These are phyloP conservation scores for Termitomyces sp. DNA, from an alignment of 768 basidiomycete species.

Conservation along the genomic window DNA sequence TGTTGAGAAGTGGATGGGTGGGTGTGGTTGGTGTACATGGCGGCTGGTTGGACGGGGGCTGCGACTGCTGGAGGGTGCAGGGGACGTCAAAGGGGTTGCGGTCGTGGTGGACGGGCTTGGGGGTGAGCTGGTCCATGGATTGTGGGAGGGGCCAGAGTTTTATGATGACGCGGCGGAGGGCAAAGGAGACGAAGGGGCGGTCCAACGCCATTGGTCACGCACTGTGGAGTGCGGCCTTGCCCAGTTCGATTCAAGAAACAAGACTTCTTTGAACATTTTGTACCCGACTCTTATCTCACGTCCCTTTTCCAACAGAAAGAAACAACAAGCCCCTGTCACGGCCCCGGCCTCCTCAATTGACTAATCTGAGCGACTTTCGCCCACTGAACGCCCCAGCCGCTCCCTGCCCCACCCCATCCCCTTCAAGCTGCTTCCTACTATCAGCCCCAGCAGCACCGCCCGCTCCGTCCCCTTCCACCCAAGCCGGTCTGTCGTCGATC, in stretches of 20 bases:
- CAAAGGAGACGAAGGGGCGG: constrained; percentile 17
- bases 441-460: constrained; percentile 50
- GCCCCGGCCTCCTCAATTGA: constrained; percentile 2
- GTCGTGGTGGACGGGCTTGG: constrained; percentile 40
- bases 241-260: not conserved
- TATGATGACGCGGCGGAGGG: constrained; percentile 46
- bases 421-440: constrained; percentile 54
- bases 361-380: constrained; percentile 17
- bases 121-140: constrained; percentile 59
- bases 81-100: constrained; percentile 62
- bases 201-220: constrained; percentile 16
- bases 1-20: constrained; percentile 37
- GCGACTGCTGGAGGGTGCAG: too few relatives aligned
- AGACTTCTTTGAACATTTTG: not conserved
- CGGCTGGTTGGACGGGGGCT: too few relatives aligned
- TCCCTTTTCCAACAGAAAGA: constrained; percentile 1
- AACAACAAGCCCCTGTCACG: too few relatives aligned
- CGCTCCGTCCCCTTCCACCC: constrained; percentile 46
- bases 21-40: constrained; percentile 26
- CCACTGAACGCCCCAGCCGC: constrained; percentile 19
- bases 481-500: constrained; percentile 48
- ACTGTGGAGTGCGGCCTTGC: too few relatives aligned
- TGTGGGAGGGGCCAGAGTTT: constrained; percentile 62
- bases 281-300: not conserved
- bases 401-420: constrained; percentile 36